A percentile compares a stretch with the other conserved stretches of the same genome.
These are phyloP conservation scores for Ophiostoma sp. DNA, from an alignment of 2,329 filamentous ascomycete genomes.

Conservation along the genomic window DNA sequence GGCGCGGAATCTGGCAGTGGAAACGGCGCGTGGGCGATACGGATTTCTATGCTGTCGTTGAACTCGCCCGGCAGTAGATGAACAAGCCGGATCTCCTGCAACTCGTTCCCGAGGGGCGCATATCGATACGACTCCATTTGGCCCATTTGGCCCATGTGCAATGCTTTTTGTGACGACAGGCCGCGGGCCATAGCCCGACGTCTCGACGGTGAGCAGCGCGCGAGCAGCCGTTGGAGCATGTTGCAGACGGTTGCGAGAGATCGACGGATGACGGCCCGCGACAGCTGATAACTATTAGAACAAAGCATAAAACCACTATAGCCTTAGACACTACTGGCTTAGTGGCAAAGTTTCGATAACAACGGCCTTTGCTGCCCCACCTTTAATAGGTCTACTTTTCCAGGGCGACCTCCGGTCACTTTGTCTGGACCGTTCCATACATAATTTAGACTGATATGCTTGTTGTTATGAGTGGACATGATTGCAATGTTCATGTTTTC, in stretches of 20 bases:
- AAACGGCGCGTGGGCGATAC: not conserved
- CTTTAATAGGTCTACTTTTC: too few species aligned
- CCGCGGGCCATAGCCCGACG: not conserved
- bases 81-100: constrained; percentile 17
- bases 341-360: too few species aligned
- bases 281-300: too few species aligned
- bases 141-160: not conserved
- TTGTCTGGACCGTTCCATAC: too few species aligned
- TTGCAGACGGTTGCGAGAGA: not conserved
- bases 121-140: constrained; percentile 10
- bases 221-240: not conserved
- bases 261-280: not conserved
- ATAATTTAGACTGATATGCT: too few species aligned
- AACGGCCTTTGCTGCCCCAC: too few species aligned
- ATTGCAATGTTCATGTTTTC: too few species aligned
- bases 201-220: not conserved
- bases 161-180: not conserved
- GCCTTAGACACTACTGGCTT: too few species aligned
- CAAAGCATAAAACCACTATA: too few species aligned
- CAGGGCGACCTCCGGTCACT: too few species aligned
- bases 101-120: constrained; percentile 8
- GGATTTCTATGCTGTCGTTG: constrained; percentile 6
- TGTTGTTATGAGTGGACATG: too few species aligned
- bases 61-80: constrained; percentile 16
- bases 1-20: not conserved